Evolutionary conservation across 352 stramenopile genomes (phyloP), one percentile per base, ranked within the genome.

Genomic region (Phytophthora pinifolia): DNA sequence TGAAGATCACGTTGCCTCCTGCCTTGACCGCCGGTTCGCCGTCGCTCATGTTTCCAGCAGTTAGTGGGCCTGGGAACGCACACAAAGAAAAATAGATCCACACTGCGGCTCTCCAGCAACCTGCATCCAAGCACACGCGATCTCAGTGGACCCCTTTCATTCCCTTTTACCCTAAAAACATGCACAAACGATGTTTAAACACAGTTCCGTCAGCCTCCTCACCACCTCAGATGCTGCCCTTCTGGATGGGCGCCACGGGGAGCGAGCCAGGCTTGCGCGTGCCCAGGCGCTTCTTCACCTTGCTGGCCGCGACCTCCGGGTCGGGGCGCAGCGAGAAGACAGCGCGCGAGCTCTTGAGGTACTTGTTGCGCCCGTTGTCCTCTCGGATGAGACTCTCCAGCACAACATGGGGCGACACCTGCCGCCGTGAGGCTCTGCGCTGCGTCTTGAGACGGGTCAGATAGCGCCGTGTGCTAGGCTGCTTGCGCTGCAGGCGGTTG

Each of bases 311-410:
- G 43, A 87, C 74, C 48, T 92, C 79, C n/a, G 82, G 78, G 61
- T 89, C 78, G 27, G 82, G 82, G 27, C 73, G 70, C 34, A 92
- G 60, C 41, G 79, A 89, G 44, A 89, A 89, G 12, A 87, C 77
- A 22, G 76, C 74, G 32, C 79, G 79, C 10, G 82, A 89, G 61
- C 82, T 89, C 76, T 92, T 92, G 42, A 89, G 72, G 60, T 89
- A 92, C 48, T 88, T 88, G 67, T 90, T 89, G 45, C 77, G 78
- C 1, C 79, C 81, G 15, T 79, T 84, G 45, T 92, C 82, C 56
- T 92, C 80, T 9, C 80, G 82, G 35, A 89, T 87, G 22, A 92
- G 60, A 74, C 82, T 92, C 54, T 92, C 79, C 6, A 92, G 54
- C 43, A 92, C 76, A n/a, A 89, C 65, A 42, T 92, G 82, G 27